Evolutionary conservation across 2,329 filamentous ascomycete genomes (phyloP).

Genomic region (Apiospora arundinis): DNA sequence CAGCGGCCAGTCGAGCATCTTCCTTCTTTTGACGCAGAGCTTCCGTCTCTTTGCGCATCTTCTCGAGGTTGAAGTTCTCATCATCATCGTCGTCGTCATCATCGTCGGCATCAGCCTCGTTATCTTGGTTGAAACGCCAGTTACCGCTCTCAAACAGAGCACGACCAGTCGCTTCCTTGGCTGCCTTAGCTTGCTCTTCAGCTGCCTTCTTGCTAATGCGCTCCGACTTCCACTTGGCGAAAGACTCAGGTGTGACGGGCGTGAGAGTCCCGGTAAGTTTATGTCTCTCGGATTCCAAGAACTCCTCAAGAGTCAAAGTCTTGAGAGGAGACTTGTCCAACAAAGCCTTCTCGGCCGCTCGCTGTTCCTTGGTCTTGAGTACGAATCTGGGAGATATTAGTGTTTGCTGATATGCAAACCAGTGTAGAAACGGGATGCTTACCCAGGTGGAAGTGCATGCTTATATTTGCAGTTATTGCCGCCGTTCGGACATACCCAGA

Average conservation of each 20-base stretch:
- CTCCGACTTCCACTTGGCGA: conserved; percentile 97
- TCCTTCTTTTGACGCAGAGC: conserved; percentile 76
- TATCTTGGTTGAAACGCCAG: conserved; percentile 75
- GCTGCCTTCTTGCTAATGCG: conserved; percentile 94
- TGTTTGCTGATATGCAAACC: not conserved
- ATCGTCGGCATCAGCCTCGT: conserved; percentile 65
- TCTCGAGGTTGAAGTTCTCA: conserved; percentile 80
- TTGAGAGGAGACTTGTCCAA: conserved; percentile 95
- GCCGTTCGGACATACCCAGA: conserved; percentile 97
- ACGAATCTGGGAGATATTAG: conserved; percentile 71
- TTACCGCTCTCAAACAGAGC: conserved; percentile 96
- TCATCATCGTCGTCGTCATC: conserved; percentile 67
- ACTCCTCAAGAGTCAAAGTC: conserved; percentile 95
- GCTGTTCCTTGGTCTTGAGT: conserved; percentile 96
- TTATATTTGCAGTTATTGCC: conserved; percentile 99
- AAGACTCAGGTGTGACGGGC: conserved; percentile 89
- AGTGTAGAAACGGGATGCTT: conserved; percentile 48
- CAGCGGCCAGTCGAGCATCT: conserved; percentile 65
- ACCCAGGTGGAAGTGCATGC: conserved; percentile 94
- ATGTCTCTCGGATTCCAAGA: conserved; percentile 93
- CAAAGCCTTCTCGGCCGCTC: conserved; percentile 91
- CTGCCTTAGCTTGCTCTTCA: conserved; percentile 85
- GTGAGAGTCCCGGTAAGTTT: conserved; percentile 92
- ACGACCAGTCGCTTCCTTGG: conserved; percentile 94
- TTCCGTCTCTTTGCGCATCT: conserved; percentile 85